Evolutionary conservation across 345 rosid species (phyloP).

Genomic region (Citrus mangshanensis): DNA sequence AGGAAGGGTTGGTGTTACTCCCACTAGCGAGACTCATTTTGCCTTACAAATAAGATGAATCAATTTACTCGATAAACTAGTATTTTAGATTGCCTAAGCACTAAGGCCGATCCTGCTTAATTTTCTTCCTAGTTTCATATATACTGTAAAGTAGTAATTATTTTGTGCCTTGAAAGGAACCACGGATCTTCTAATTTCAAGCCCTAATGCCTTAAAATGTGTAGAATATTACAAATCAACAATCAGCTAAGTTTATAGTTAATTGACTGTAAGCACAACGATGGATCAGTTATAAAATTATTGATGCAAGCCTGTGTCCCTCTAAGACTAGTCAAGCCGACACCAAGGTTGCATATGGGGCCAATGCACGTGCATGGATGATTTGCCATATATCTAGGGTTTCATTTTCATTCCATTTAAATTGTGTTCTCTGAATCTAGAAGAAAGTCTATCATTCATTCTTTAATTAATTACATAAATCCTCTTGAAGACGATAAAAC

Average conservation of each 20-base stretch:
- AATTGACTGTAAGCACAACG: conserved; percentile 8
- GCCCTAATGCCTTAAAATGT: neutral
- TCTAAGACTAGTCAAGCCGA: conserved; percentile 62
- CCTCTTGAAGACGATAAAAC: neutral
- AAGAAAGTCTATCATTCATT: neutral
- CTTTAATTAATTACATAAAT: neutral
- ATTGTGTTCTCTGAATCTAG: conserved; percentile 13
- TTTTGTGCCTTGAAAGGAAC: neutral
- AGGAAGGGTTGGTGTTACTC: no score
- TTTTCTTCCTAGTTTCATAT: no score
- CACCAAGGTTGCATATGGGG: conserved; percentile 45
- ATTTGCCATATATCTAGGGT: conserved; percentile 30
- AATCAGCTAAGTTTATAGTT: neutral
- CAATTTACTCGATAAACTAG: no score
- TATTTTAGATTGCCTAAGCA: no score
- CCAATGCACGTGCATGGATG: conserved; percentile 54
- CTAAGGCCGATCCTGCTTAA: no score
- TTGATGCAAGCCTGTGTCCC: conserved; percentile 26
- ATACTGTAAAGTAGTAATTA: neutral
- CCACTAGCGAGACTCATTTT: no score
- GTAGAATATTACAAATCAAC: neutral
- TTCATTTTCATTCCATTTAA: neutral
- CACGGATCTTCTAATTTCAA: neutral
- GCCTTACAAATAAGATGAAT: no score
- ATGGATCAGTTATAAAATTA: conserved; percentile 23